Evolutionary conservation across 176 grass and related monocot species (phyloP), one percentile per base, ranked within the genome.

Genomic region (Zizania latifolia): DNA sequence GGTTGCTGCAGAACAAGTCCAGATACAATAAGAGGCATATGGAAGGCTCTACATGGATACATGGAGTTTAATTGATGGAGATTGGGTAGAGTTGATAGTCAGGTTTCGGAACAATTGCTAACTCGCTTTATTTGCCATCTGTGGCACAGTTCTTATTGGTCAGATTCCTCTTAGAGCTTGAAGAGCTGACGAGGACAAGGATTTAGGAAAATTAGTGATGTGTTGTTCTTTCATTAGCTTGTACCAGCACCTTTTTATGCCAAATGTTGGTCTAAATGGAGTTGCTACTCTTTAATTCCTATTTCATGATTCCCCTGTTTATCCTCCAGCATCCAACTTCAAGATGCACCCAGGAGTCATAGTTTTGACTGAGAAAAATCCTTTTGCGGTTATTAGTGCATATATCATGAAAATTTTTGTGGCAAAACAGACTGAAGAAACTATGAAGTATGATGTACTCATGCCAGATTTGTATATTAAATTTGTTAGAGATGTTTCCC

Each of bases 1-100:
- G 90, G 90, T 24, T 92, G 90, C 81, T 92, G 90, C 65, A 88
- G 86, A 75, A 92, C 86, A 44, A 84, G 86, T 75, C 90, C 90
- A 38, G 57, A 81, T 44, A 92, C 86, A 16, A 79, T 92, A 34
- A 86, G 82, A 55, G 86, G 74, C 32, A 89, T 92, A 77, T 86
- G 65, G 10, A 88, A 62, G 30, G 40, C 75, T 83, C 75, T 92
- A 19, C 72, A 61, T 75, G 86, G 81, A 48, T 92, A 19, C 72
- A 61, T 75, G 86, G 81, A 48, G 29, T 60, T 80, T 87, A 65
- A 70, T 82, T 15, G 11, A 45, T 32, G 31, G 16, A 65, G n/a
- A 51, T 15, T 65, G 43, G 7, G 19, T 53, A 45, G 39, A 76
- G 26, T 45, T 14, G 55, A 22, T 16, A 46, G 17, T 40, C 8